Evolutionary conservation across 148 eudicot species (phyloP).

Genomic region (Silene latifolia): DNA sequence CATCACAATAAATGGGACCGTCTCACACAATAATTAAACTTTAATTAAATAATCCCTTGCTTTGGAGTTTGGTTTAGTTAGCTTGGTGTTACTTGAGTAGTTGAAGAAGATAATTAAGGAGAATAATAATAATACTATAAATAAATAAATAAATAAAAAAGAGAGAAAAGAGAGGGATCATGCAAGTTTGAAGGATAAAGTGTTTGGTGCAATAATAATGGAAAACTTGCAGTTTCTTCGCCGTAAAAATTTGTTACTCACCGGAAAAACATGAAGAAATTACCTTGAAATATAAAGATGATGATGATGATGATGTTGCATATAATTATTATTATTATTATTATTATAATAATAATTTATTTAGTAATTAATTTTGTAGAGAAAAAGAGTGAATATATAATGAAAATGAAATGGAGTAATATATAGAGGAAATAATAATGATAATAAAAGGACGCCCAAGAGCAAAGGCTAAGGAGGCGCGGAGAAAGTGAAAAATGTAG

Average conservation of each 20-base stretch:
- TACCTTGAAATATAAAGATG: slow-evolving; percentile 21
- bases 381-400: neutral
- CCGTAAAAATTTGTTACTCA: slow-evolving; percentile 14
- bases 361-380: neutral
- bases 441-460: slow-evolving; percentile 39
- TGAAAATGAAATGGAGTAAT: slow-evolving; percentile 6
- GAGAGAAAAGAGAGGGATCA: slow-evolving; percentile 22
- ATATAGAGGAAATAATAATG: neutral
- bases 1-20: too few species aligned
- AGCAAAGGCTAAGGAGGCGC: slow-evolving; percentile 65
- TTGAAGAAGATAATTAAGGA: neutral
- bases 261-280: slow-evolving; percentile 23
- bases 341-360: neutral
- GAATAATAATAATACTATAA: neutral
- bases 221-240: slow-evolving; percentile 1
- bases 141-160: neutral
- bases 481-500: slow-evolving; percentile 37
- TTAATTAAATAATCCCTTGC: slow-evolving; percentile 4
- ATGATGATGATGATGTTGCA: neutral
- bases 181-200: slow-evolving; percentile 24
- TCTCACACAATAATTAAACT: too few species aligned
- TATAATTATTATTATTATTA: neutral
- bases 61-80: neutral
- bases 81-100: neutral
- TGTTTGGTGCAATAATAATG: slow-evolving; percentile 25